Evolutionary conservation across 768 basidiomycete species (phyloP), one percentile per base, ranked within the genome.

Genomic region (Termitomyces sp.): DNA sequence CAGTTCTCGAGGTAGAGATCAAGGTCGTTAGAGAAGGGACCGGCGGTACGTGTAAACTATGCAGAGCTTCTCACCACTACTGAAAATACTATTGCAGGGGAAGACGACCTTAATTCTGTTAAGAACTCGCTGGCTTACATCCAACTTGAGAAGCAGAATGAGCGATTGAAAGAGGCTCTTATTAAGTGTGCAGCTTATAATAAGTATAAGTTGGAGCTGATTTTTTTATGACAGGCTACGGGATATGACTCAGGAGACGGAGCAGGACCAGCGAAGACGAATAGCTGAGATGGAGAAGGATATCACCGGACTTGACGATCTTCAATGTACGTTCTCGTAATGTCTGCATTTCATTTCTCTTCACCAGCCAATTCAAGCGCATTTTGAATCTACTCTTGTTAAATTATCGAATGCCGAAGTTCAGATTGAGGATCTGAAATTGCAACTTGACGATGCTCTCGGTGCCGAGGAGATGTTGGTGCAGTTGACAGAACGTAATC

Each of bases 391-490:
- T 39, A 78, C 89, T 1, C 76, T 91, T 27, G 86, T 88, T 63
- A 92, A 91, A 67, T 81, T 98, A 4, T 77, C 89, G 37, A 93
- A 93, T 66, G 93, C 97, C 3, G 95, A 98, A 67, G 81, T 82
- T 6, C 93, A 96, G 65, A 88, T 98, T 33, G 96, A 96, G 61
- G 93, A 96, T 58, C 84, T 99, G 60, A 98, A 98, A 70, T 67
- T 85, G 12, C 96, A 98, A 70, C 84, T 98, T 2, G 97, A 99
- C 66, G 95, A 95, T 70, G 93, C 97, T 0, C 78, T 96, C 1
- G 93, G 92, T 16, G 95, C 95, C 0, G 96, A 98, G 70, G 97
- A 99, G 60, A 90, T 99, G 83, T 83, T 98, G 15, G 93, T 97
- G 22, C 89, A 93, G 66, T 80, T 99, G 47, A 99, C 96, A 0